phyloP scores from a whole-genome alignment of 2,329 filamentous ascomycete genomes.

The Hypoxylon sp. region DNA sequence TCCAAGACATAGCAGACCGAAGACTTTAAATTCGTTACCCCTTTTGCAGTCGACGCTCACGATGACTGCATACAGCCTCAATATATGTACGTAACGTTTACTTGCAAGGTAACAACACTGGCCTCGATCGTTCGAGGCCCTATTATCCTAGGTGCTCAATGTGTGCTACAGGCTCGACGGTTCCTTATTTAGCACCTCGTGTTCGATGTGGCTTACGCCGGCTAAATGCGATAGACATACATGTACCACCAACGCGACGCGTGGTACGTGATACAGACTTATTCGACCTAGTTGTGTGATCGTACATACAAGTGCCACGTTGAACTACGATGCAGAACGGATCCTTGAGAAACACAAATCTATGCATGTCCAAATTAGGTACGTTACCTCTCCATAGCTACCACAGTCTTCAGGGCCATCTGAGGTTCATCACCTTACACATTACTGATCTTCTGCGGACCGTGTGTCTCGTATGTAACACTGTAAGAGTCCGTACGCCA shows the following conservation, averaged over 20 bases:
- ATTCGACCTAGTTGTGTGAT: not conserved
- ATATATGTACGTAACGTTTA: conserved; percentile 18
- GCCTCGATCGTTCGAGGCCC: conserved; percentile 17
- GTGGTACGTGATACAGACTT: not conserved
- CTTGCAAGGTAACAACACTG: conserved; percentile 3
- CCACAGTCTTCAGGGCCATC: too few species aligned
- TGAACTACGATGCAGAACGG: too few species aligned
- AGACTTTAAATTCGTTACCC: not conserved
- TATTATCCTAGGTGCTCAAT: not conserved
- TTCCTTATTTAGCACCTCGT: conserved; percentile 18
- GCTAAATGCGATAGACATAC: conserved; percentile 12
- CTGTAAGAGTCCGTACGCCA: not conserved
- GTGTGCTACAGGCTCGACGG: not conserved
- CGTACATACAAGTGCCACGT: too few species aligned
- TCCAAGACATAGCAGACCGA: not conserved
- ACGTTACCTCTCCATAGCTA: too few species aligned
- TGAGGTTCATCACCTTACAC: too few species aligned
- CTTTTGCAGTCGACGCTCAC: not conserved
- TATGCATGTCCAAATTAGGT: too few species aligned
- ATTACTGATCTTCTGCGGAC: not conserved
- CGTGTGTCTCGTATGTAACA: not conserved
- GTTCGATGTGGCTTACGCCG: conserved; percentile 9
- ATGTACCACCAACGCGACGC: not conserved
- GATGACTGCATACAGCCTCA: not conserved
- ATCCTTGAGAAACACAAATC: too few species aligned